Base-by-base conservation (phyloP, 345 rosid genomes). In the Linum trigynum region DNA sequence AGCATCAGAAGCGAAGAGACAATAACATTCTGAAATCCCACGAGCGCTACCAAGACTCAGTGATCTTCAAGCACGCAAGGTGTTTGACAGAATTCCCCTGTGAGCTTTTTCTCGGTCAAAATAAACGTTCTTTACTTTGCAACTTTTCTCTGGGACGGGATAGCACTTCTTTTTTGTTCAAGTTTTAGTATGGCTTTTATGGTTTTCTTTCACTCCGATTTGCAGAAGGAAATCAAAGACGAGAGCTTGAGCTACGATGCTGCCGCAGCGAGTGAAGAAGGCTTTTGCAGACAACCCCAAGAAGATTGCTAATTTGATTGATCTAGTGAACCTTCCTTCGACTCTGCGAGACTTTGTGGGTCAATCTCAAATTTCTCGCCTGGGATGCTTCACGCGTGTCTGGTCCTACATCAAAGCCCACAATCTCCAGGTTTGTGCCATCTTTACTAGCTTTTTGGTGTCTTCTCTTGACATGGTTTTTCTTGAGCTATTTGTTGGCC, bases 371-470 rank as follows among this genome's bases (percentile, higher is more conserved):
- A 84, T 73, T 72, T 94, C 97, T 67, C 97, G 87, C 38, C 71
- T 94, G 76, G 95, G 92, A 53, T 90, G 95, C 77, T 86, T 94
- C 86, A 82, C 79, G 85, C 79, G 81, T 71, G 89, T 88, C 50
- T 94, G 96, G 97, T 85, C 96, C 7, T 85, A 92, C 72, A 86
- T 92, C 78, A 92, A 86, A 78, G 75, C 87, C 72, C 86, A 94
- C 72, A 85, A 86, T 66, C 96, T 94, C 66, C 95, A 90, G 91
- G 96, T 90, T 17, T 41, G 14, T 61, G 55, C 39, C 72, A 40
- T 66, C 36, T 16, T 56, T 65, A 7, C 2, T 64, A 3, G 3
- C 5, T 36, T 6, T 9, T 0, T 39, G 14, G 17, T 35, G 12
- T 57, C 10, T 40, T 57, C 1, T 32, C 5, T 15, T 7, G n/a